Conservation (phyloP, 2,329 filamentous ascomycete species). For the Berkeleyomyces basicola region DNA sequence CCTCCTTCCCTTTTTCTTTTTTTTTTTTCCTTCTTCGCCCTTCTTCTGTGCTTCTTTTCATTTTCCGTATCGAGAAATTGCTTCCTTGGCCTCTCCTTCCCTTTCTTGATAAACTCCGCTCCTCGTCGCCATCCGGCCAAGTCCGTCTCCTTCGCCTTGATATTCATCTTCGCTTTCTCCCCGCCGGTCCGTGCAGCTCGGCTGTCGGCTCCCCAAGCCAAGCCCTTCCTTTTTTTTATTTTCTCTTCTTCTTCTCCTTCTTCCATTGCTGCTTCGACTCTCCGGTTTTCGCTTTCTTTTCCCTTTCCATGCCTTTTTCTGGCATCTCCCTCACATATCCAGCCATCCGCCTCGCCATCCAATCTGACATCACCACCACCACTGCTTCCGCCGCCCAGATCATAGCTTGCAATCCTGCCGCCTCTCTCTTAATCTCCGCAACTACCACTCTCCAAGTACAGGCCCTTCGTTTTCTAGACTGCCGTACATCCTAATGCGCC, state of each 20-base stretch:
- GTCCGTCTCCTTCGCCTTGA: neutral
- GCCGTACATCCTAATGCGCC: neutral
- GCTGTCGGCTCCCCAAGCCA: neutral
- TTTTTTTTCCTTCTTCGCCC: neutral
- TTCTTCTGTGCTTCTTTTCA: neutral
- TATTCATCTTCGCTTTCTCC: neutral
- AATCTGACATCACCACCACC: neutral
- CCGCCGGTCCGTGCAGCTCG: conserved; percentile 1
- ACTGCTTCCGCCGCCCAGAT: neutral
- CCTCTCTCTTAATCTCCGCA: conserved; percentile 1
- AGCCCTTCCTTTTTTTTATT: neutral
- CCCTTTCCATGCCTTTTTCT: neutral
- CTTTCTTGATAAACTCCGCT: neutral
- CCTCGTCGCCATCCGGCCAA: neutral
- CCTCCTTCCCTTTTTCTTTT: neutral
- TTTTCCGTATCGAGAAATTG: neutral
- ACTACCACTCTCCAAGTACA: neutral
- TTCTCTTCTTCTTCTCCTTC: neutral
- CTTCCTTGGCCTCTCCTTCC: neutral
- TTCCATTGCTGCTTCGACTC: neutral
- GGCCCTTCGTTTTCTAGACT: neutral
- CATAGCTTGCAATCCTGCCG: neutral
- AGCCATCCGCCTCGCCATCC: neutral
- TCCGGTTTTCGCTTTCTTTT: neutral
- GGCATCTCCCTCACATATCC: neutral